Evolutionary conservation across 192 early-diverging fungal species (phyloP), one percentile per base, ranked within the genome.

Genomic region (Anaeromyces robustus): DNA sequence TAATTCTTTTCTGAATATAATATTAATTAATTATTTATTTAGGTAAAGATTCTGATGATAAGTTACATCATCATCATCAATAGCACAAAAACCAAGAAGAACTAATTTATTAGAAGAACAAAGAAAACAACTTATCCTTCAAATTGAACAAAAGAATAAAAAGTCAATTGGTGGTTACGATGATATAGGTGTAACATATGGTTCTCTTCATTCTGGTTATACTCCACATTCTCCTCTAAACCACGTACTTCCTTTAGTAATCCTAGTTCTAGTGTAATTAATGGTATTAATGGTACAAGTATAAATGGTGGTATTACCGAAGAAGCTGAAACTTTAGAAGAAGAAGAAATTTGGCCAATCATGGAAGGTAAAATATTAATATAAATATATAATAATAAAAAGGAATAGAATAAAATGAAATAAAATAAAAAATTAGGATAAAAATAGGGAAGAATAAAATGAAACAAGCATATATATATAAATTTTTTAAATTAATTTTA

Each of bases 281-380:
- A 32, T 83, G 37, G 80, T 83, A 29, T 81, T 84, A 3, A 30
- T 83, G n/a, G 85, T 85, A 5, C 79, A 87, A n/a, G n/a, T n/a
- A n/a, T n/a, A n/a, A n/a, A n/a, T n/a, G n/a, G n/a, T n/a, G n/a
- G n/a, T n/a, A n/a, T n/a, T n/a, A n/a, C n/a, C n/a, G 80, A 89
- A 87, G 82, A 85, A 85, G 81, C 89, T 88, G 79, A 78, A 68
- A 12, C 79, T 78, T 29, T 84, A 84, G 81, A 86, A 82, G 88
- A 93, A 81, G 86, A 91, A 82, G 92, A 92, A 29, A 52, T 52
- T 22, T 93, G 92, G 85, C 92, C 97, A 0, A 91, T 96, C 32
- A 94, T 97, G 90, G 96, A 98, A 84, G 43, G 43, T 52, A 52
- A 34, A 12, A 52, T 52, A 52, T 4, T 52, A 22, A 52, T 22